These are phyloP conservation scores for Debaryomyces castellii DNA, from an alignment of 805 yeast genomes.

Conservation along the genomic window DNA sequence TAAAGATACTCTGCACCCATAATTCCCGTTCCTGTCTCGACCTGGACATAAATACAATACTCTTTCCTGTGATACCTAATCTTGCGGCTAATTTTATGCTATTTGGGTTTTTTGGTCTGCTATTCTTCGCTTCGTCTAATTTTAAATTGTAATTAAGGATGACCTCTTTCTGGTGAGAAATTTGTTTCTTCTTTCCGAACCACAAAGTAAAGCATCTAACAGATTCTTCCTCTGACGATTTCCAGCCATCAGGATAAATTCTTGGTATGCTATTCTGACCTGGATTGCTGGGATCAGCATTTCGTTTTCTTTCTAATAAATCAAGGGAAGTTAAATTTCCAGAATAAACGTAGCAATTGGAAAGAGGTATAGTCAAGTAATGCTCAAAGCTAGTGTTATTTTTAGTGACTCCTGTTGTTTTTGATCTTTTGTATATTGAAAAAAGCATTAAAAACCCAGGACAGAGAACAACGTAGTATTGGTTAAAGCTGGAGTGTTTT, in stretches of 20 bases:
- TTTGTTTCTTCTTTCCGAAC: conserved; percentile 65
- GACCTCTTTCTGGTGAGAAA: conserved; percentile 23
- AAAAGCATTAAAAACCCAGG: conserved; percentile 70
- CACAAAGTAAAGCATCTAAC: conserved; percentile 79
- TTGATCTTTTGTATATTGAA: conserved; percentile 47
- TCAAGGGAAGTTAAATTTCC: conserved; percentile 62
- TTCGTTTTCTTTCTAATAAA: conserved; percentile 46
- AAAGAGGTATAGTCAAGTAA: conserved; percentile 58
- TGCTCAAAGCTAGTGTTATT: conserved; percentile 49
- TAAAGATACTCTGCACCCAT: conserved; percentile 61
- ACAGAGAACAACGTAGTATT: conserved; percentile 60
- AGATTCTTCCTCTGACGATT: conserved; percentile 73
- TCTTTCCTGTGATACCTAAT: conserved; percentile 65
- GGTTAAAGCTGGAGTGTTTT: conserved; percentile 65
- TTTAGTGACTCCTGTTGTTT: conserved; percentile 45
- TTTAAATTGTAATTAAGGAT: conserved; percentile 10
- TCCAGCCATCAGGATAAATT: conserved; percentile 80
- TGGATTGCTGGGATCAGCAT: conserved; percentile 49
- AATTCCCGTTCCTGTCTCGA: conserved; percentile 79
- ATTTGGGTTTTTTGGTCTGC: conserved; percentile 39
- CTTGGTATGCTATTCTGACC: conserved; percentile 66
- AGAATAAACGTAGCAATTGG: conserved; percentile 72
- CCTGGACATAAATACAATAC: conserved; percentile 74
- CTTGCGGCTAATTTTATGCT: conserved; percentile 46
- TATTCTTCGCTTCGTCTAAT: conserved; percentile 3